Evolutionary conservation across 169 alveolate genomes (phyloP), one percentile per base, ranked within the genome.

Genomic region (Plasmodium malariae): DNA sequence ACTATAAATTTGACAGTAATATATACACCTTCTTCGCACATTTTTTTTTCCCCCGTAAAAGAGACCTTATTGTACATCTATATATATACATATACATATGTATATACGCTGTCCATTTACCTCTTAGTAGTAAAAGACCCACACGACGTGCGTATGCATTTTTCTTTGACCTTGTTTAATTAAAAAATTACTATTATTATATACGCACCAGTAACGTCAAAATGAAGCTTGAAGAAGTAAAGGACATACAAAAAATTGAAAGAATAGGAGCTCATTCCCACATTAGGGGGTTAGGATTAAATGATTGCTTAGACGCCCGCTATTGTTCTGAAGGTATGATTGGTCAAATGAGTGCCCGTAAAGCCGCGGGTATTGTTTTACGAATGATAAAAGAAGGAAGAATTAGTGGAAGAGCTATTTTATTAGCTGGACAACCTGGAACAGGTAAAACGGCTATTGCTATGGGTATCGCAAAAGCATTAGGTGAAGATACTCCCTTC

Each of bases 381-480:
- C 93, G 96, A 80, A 97, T 98, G 99, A 97, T 99, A 69, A 97
- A 97, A 88, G 99, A 97, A 80, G 99, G 99, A 17, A 95, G 96
- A 88, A 97, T 98, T 34, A 99, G 99, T 51, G 99, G 99, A 54
- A 96, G 99, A 88, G 99, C 99, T 43, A 97, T 99, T 55, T 96
- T 99, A 49, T 95, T 99, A 57, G 99, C 99, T 6, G 99, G 99
- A 1, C 99, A 98, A 88, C 99, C 99, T 68, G 99, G 99, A 12
- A 97, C 98, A 30, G 99, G 99, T 51, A 98, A 98, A 90, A 98
- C 99, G 45, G 99, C 99, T 24, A 97, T 98, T 37, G 99, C 99
- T 19, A 98, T 98, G 99, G 99, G 99, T 70, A 97, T 99, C 93
- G 99, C 99, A 14, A 98, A 98, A 94, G 98, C 99, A 19, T 93